phyloP scores from a whole-genome alignment of 108 stramenopile species.

The Aurantiochytrium sp. region DNA sequence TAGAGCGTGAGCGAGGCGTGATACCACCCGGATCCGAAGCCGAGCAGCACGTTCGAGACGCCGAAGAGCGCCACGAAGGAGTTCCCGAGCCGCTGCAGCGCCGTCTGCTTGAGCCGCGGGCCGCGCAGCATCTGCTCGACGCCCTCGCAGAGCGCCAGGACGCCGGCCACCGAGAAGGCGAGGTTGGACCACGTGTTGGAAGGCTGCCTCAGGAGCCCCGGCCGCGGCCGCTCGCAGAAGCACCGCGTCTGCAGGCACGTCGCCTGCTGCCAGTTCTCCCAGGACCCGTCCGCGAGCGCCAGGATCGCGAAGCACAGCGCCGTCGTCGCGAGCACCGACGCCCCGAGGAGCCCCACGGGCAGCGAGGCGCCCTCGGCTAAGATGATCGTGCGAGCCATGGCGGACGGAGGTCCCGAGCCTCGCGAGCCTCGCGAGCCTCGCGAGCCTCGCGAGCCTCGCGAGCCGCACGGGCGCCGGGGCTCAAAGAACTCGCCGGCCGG shows the following conservation, averaged over 20 bases:
- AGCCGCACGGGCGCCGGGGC: no score
- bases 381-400: no score
- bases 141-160: neutral
- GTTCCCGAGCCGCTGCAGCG: neutral
- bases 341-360: neutral
- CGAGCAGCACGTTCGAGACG: neutral
- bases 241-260: neutral
- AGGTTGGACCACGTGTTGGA: neutral
- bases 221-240: neutral
- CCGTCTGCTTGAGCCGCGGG: neutral
- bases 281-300: neutral
- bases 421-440: no score
- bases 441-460: no score
- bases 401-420: no score
- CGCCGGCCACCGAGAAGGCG: neutral
- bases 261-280: neutral
- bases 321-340: neutral
- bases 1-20: neutral
- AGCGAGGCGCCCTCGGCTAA: no score
- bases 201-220: neutral
- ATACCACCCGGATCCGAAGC: neutral
- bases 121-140: neutral
- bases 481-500: no score
- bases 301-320: neutral
- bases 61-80: neutral